Evolutionary conservation across 495 filamentous ascomycete genomes (phyloP).

Genomic region (Talaromyces adpressus): DNA sequence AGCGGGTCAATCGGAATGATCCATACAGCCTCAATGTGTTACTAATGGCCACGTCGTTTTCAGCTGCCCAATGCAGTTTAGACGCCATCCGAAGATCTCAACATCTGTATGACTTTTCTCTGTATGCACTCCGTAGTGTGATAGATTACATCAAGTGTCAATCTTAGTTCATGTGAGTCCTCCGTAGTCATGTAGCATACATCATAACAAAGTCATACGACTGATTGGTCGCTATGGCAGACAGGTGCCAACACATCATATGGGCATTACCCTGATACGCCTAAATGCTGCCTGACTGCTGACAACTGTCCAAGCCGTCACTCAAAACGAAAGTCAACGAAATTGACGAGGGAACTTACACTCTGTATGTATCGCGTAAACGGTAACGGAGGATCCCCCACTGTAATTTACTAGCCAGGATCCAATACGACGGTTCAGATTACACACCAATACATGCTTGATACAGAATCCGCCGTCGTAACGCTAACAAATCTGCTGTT

Average conservation of each 20-base stretch:
- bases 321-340: not conserved
- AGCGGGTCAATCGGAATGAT: not conserved
- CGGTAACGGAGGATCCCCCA: not conserved
- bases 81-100: not conserved
- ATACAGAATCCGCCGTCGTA: not conserved
- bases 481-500: not conserved
- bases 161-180: not conserved
- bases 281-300: not conserved
- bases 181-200: not conserved
- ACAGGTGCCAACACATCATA: not conserved
- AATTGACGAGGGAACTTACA: not conserved
- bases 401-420: not conserved
- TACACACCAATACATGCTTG: not conserved
- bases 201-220: not conserved
- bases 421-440: constrained; percentile 4
- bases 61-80: not conserved
- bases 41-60: not conserved
- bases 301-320: not conserved
- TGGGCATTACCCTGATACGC: not conserved
- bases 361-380: too few relatives aligned
- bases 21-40: not conserved
- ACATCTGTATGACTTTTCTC: not conserved
- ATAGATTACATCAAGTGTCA: not conserved
- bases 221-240: not conserved
- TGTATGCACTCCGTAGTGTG: not conserved